Evolutionary conservation across 805 yeast species (phyloP).

Genomic region (Candida berthetii): DNA sequence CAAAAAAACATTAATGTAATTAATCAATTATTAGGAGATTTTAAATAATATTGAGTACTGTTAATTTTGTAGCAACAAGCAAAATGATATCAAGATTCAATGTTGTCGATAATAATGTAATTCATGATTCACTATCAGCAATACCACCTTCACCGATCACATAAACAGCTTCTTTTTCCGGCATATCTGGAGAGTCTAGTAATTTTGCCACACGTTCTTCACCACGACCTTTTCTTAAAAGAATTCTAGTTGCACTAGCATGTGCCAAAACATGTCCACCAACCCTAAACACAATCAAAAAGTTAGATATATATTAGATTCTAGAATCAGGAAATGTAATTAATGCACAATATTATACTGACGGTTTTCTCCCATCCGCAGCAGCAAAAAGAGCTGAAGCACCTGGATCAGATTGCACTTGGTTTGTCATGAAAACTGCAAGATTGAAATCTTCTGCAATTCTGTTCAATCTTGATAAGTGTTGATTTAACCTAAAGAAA

Average conservation of each 20-base stretch:
- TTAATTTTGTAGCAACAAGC: no score
- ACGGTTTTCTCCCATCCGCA: slow-evolving; percentile 78
- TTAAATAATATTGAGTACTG: background rate
- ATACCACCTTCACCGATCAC: slow-evolving; percentile 66
- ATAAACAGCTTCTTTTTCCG: slow-evolving; percentile 74
- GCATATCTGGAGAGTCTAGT: slow-evolving; percentile 79
- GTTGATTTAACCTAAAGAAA: slow-evolving; percentile 36
- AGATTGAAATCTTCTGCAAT: slow-evolving; percentile 74
- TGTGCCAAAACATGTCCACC: slow-evolving; percentile 83
- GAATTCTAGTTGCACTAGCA: slow-evolving; percentile 72
- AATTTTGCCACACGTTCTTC: slow-evolving; percentile 77
- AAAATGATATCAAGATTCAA: no score
- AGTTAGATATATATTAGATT: no score
- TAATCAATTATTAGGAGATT: no score
- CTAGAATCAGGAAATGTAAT: no score
- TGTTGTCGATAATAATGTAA: no score
- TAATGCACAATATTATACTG: background rate
- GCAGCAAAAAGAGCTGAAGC: slow-evolving; percentile 74
- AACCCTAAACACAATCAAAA: slow-evolving; percentile 29
- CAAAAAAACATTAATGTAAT: no score
- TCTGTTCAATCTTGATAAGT: slow-evolving; percentile 44
- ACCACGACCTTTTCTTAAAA: slow-evolving; percentile 69
- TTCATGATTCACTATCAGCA: slow-evolving; percentile 33
- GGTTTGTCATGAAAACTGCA: slow-evolving; percentile 71
- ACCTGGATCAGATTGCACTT: slow-evolving; percentile 81